Evolutionary conservation across 2,329 filamentous ascomycete species (phyloP), one percentile per base, ranked within the genome.

Genomic region (Verticillium alfalfae): DNA sequence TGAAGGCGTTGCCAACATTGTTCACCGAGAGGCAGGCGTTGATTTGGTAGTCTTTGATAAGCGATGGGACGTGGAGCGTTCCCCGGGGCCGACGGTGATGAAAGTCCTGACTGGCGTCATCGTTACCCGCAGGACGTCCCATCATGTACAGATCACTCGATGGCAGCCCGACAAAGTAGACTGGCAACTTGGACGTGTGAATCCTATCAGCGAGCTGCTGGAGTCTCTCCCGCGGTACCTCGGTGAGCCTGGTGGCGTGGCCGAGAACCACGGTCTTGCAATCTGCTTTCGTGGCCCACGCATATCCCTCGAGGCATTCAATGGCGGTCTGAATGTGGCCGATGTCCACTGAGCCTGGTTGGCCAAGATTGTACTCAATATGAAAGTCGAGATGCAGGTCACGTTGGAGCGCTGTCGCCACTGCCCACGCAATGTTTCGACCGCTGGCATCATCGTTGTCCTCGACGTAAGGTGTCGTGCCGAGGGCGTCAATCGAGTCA

Each of bases 61-160:
- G 77, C 4, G 83, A 75, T 0, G 83, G 79, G 1, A 91, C 75
- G 54, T 85, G 81, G 16, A 91, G 74, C 0, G 88, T 91, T 1
- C 86, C 88, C 63, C 88, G 79, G 1, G 79, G 75, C 7, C 75
- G 68, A 26, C 45, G 45, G 12, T 52, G 45, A 6, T n/a, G 18
- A 18, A 52, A 52, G 8, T 60, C 59, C 60, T 70, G 70, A 52
- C 58, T 63, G 61, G 64, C 55, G 5, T 63, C 60, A 8, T 63
- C 60, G 10, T 64, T 37, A 37, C 36, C 67, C 61, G 67, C 72
- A 55, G 71, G 78, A 58, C 72, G 80, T 65, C 76, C 83, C 81
- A 91, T 90, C 87, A 91, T 91, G 72, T 87, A 90, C 3, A 91
- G 70, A 73, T 91, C 88, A 52, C 87, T 90, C 0, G 85, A 90